Evolutionary conservation across 106 monocot genomes (phyloP), one percentile per base, ranked within the genome.

Genomic region (Chionographis japonica): DNA sequence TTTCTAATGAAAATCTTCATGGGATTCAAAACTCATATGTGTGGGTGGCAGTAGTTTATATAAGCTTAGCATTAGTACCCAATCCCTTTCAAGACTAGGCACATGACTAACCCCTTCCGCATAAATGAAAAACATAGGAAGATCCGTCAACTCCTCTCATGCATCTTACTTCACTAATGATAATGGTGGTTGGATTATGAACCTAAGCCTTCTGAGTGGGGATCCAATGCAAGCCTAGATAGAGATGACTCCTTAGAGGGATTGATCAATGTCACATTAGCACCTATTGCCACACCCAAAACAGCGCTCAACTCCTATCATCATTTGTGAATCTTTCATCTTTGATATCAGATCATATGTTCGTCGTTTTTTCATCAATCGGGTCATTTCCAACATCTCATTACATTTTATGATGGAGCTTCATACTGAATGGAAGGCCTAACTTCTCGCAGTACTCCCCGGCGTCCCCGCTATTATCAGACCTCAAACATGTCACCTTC

Each of bases 391-490:
- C 37, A 12, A 6, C 38, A 46, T 46, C 46, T n/a, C 61, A 51
- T 72, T 72, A 20, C 16, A 54, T 72, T 52, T 38, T 54, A 11
- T 61, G 62, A 39, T 72, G 62, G 54, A 62, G 62, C 62, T 72
- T 72, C 13, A 72, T 37, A 19, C 2, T 62, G 15, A 54, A 72
- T 37, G 54, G 53, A 18, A 12, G 17, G 52, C 72, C 40, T 40
- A 17, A 20, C 5, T 39, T 16, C 61, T 72, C 5, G 62, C n/a
- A n/a, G n/a, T n/a, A n/a, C n/a, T n/a, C n/a, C n/a, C n/a, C n/a
- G n/a, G n/a, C n/a, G n/a, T n/a, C n/a, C n/a, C n/a, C n/a, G n/a
- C n/a, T n/a, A n/a, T n/a, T n/a, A n/a, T n/a, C n/a, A n/a, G n/a
- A n/a, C n/a, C n/a, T n/a, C n/a, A n/a, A n/a, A n/a, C n/a, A n/a